Evolutionary conservation across 1,284 basidiomycete species (phyloP), one percentile per base, ranked within the genome.

Genomic region (Cystobasidiaceae sp.): DNA sequence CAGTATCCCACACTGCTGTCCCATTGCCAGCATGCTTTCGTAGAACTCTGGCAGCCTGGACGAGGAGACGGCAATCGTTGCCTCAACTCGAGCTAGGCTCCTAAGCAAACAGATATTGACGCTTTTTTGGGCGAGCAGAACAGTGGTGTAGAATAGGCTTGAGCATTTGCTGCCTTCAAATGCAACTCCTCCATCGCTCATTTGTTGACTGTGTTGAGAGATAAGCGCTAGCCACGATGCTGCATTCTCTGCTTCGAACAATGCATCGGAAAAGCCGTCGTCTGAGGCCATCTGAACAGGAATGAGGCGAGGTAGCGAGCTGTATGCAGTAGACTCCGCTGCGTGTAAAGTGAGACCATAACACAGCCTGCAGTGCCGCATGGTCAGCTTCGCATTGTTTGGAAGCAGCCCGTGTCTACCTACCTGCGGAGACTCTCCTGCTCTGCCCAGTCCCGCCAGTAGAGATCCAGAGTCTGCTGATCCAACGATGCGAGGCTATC

Each of bases 241-340:
- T 4, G 58, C 58, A 23, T 60, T 46, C 30, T 60, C 58, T 2
- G 58, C 58, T 30, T 49, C 34, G 25, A 60, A 60, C 3, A 60
- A 21, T 8, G 34, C 45, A 39, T 60, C 58, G 21, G 45, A 49
- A 19, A 45, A 60, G 7, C 48, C 43, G 41, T 60, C 58, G 15
- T 34, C 9, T 21, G 21, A 13, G 11, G 45, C 39, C 15, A 60
- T n/a, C 58, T 60, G 58, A 8, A 49, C 34, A 4, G 58, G 58
- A 6, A 60, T 25, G 13, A 48, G 32, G 3, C 44, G 45, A 1
- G 58, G 58, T 5, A 60, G 32, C 17, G 48, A 45, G n/a, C 45
- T 49, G 28, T 60, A 60, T 11, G 58, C 48, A 2, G 58, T 37
- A 6, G 48, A 33, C 21, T 60, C 58, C 13, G 58, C 58, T 19